A percentile compares a stretch with the other conserved stretches of the same genome.
phyloP scores from a whole-genome alignment of 2,329 filamentous ascomycete species.

The Tolypocladium endophyticum region DNA sequence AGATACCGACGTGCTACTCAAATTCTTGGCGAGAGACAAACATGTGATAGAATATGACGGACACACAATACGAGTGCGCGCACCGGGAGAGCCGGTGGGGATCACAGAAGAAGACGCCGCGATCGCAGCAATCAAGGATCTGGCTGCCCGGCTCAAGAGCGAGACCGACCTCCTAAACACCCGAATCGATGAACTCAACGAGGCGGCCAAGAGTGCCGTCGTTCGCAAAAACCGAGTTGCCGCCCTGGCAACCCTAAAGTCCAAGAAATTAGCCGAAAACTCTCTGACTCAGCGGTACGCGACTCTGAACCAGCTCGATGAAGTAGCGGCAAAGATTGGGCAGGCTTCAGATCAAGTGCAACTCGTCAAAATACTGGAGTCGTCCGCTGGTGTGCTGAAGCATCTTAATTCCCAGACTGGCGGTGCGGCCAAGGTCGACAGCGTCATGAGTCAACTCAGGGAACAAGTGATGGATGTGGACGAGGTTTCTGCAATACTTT shows the following conservation, averaged over 20 bases:
- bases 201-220: constrained; percentile 60
- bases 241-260: constrained; percentile 69
- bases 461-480: constrained; percentile 76
- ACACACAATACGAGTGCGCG: constrained; percentile 64
- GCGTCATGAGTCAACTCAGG: constrained; percentile 62
- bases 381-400: constrained; percentile 61
- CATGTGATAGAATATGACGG: constrained; percentile 48
- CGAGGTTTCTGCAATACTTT: constrained; percentile 69
- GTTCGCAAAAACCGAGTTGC: constrained; percentile 60
- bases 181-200: constrained; percentile 55
- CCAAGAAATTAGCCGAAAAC: constrained; percentile 71
- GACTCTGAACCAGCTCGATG: constrained; percentile 71
- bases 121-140: constrained; percentile 72
- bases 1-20: constrained; percentile 61
- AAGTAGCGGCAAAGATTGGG: constrained; percentile 72
- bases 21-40: constrained; percentile 60
- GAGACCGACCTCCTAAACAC: constrained; percentile 57
- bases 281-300: constrained; percentile 62
- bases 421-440: constrained; percentile 63
- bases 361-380: constrained; percentile 72
- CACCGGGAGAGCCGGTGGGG: constrained; percentile 30
- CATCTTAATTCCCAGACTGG: constrained; percentile 69
- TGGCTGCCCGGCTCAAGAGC: constrained; percentile 63
- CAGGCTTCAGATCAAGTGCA: constrained; percentile 78
- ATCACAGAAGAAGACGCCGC: constrained; percentile 73